Base-by-base conservation (phyloP, 163 green algal species). In the Scenedesmus sp. region DNA sequence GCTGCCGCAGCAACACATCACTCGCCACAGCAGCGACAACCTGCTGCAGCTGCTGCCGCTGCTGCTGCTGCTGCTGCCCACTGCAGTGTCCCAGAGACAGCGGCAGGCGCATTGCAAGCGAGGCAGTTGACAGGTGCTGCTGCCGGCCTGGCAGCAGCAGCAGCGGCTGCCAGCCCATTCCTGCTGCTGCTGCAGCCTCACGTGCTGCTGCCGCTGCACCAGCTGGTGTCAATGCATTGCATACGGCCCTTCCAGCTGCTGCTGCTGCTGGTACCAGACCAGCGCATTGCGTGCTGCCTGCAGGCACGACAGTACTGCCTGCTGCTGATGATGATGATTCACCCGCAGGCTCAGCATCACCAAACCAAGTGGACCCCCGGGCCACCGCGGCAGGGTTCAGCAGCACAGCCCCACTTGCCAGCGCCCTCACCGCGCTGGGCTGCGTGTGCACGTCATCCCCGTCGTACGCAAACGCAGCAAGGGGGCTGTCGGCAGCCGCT, bases 391-490 rank as follows among this genome's bases (percentile, higher is more conserved):
- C 68, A 82, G 85, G 40, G 33, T 89, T 37, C 1, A 89, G 30
- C 40, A 89, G 30, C 53, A 53, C 18, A 9, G 18, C 46, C 16
- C 85, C 85, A 37, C 43, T 82, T 15, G 68, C 85, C 3, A 89
- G 10, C 0, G 68, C 85, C 65, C 85, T 68, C 13, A 83, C 85
- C 18, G 59, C 42, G 42, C 85, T 89, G 9, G 44, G 59, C 3
- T 73, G 68, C 0, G 40, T 46, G 40, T 53, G 56, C 22, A 82
- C 18, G 9, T 89, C 65, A 68, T 89, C 85, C 6, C 85, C 85
- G 53, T 89, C 85, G 18, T 68, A 89, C 0, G 85, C 65, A 51
- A 83, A 89, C 30, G 85, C 85, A 81, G 72, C 73, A 12, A 89
- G 22, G 2, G 85, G 61, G 33, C 70, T 87, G n/a, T 44, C 33